Base-by-base conservation (phyloP, 2,329 filamentous ascomycete genomes). In the Periglandula ipomoeae region DNA sequence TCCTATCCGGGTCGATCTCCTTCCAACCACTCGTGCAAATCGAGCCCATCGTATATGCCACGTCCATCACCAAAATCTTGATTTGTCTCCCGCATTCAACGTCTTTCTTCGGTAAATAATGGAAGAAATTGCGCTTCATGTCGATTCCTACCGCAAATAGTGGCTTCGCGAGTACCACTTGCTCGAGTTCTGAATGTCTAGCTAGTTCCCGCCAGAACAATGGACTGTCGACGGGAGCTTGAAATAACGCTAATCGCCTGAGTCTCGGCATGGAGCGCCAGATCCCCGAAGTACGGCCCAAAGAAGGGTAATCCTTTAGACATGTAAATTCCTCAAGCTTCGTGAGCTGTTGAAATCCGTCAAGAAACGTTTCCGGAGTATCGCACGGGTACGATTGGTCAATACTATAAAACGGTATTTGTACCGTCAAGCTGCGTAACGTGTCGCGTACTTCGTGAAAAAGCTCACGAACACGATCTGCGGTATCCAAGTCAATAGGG, bases 321-420 rank as follows among this genome's bases (percentile, higher is more conserved):
- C 69, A 72, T 38, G 70, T 68, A 48, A 77, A 72, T 53, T 76
- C 71, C 49, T 76, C 69, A 8, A 78, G 60, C 27, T 54, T 59
- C 35, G 64, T 59, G 0, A 77, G 65, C 41, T 64, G 57, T 53
- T 62, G 57, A 49, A 77, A 74, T 0, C 70, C 73, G n/a, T 70
- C 63, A 10, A 67, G 65, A 7, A 77, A 64, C 4, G 65, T 67
- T 24, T 58, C 62, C 35, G 65, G 62, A 40, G 71, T 61, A 49
- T 58, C 58, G 58, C 69, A 56, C 49, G 68, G 65, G 26, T 72
- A 64, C 22, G 66, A 61, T 2, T 65, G 66, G 24, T 69, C 65
- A 15, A 74, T 59, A 46, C 61, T 70, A 20, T 67, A 61, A 41
- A 75, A 68, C 6, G 73, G 72, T 53, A 76, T 73, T 50, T 73